Evolutionary conservation across 768 basidiomycete genomes (phyloP).

Genomic region (Pleurotus cornucopiae): DNA sequence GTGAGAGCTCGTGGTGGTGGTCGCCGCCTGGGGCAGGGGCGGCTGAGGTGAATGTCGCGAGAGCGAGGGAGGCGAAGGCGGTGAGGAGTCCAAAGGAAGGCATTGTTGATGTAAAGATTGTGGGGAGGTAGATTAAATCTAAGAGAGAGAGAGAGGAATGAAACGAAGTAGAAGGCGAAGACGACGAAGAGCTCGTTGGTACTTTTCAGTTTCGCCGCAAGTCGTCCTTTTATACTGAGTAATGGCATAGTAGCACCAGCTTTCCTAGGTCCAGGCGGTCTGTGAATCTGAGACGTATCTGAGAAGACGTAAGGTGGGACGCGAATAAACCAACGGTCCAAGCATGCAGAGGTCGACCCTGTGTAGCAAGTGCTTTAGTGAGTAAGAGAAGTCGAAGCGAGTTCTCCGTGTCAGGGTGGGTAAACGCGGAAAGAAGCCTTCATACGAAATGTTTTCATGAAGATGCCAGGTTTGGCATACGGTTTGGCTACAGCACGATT

Average conservation of each 20-base stretch:
- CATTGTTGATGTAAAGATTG: slow-evolving; percentile 20
- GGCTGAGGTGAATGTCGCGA: slow-evolving; percentile 14
- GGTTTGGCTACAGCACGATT: no score
- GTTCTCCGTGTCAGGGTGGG: background rate
- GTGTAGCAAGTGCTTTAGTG: background rate
- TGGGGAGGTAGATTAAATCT: slow-evolving; percentile 2
- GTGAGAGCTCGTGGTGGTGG: background rate
- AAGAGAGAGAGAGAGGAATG: background rate
- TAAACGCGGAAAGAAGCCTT: background rate
- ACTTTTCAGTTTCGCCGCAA: background rate
- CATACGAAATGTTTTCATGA: no score
- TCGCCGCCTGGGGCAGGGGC: slow-evolving; percentile 10
- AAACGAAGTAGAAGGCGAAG: background rate
- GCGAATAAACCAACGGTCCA: background rate
- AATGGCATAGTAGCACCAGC: no score
- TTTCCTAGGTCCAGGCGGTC: background rate
- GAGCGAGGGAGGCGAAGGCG: slow-evolving; percentile 17
- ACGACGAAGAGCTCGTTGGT: slow-evolving; percentile 7
- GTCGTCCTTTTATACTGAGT: background rate
- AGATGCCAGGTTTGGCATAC: no score
- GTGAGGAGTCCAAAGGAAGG: slow-evolving; percentile 19
- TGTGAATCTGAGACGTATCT: background rate
- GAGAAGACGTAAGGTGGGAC: background rate
- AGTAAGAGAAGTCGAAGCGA: background rate
- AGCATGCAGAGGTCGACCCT: background rate